Evolutionary conservation across 169 alveolate genomes (phyloP), one percentile per base, ranked within the genome.

Genomic region (Blepharisma undulans): DNA sequence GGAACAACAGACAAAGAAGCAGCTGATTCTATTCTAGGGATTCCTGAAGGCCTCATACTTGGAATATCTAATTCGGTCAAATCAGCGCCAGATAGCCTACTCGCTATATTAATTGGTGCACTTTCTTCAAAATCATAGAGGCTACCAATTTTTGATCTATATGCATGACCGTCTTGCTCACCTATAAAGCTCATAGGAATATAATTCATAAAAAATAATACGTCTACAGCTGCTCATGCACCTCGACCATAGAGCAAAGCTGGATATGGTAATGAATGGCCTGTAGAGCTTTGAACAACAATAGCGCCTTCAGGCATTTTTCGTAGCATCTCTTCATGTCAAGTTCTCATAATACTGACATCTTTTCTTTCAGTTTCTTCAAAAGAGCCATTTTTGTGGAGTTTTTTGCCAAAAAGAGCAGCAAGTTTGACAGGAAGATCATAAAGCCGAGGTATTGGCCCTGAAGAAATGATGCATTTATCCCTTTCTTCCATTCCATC

Each of bases 161-260:
- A 94, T 27, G 96, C 97, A 72, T 95, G 95, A 10, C 98, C 98
- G 81, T 96, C 96, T 22, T 93, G 95, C 90, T 97, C 98, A n/a
- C 97, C 97, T 93, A 95, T 95, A 88, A 96, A 96, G 27, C 98
- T 96, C 95, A 97, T 96, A 0, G 98, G 98, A 76, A 97, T 92
- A 84, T 94, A 97, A 71, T 96, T 95, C 81, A 96, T 90, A 84
- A 94, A 91, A 92, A 94, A 97, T 87, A 97, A 95, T 33, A 96
- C 96, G 91, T 97, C 98, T 19, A 96, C 96, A 30, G 98, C 98
- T n/a, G 97, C 97, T 98, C 98, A 97, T 29, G 97, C 96, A 3
- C 98, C 98, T 92, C 96, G 90, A 4, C 97, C 97, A 92, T 96
- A 97, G 25, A 96, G 80, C 71, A 96, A 93, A 22, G 98, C 98